phyloP scores from a whole-genome alignment of 768 basidiomycete genomes.

The Trametes meyenii region DNA sequence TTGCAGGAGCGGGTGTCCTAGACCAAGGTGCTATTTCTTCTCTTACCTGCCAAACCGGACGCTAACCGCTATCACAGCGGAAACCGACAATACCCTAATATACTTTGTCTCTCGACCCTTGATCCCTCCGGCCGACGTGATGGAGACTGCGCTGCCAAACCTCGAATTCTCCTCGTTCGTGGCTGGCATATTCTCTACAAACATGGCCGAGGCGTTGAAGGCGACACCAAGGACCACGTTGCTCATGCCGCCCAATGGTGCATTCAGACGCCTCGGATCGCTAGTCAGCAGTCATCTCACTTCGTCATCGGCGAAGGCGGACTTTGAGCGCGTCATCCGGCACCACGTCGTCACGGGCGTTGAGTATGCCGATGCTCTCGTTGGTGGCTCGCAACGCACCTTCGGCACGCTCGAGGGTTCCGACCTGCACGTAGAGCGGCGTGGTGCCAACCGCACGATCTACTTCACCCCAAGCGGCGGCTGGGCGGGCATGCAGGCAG shows the following conservation, averaged over 20 bases:
- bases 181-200: slow-evolving; percentile 86
- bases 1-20: slow-evolving; percentile 81
- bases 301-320: slow-evolving; percentile 71
- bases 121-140: slow-evolving; percentile 76
- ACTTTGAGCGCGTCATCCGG: slow-evolving; percentile 81
- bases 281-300: slow-evolving; percentile 89
- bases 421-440: slow-evolving; percentile 69
- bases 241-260: slow-evolving; percentile 87
- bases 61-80: slow-evolving; percentile 47
- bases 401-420: slow-evolving; percentile 86
- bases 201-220: slow-evolving; percentile 71
- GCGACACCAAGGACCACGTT: slow-evolving; percentile 72
- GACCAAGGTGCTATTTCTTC: slow-evolving; percentile 51
- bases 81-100: slow-evolving; percentile 76
- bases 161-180: slow-evolving; percentile 91
- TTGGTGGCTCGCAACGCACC: slow-evolving; percentile 67
- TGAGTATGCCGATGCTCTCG: slow-evolving; percentile 66
- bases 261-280: slow-evolving; percentile 82
- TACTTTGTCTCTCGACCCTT: slow-evolving; percentile 89
- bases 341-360: slow-evolving; percentile 84
- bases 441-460: slow-evolving; percentile 49
- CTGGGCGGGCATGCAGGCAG: slow-evolving; percentile 70
- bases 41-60: slow-evolving; percentile 12
- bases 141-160: slow-evolving; percentile 78
- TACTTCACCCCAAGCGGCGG: slow-evolving; percentile 70